Evolutionary conservation across 306 rosid genomes (phyloP), one percentile per base, ranked within the genome.

Genomic region (Acacia melanoxylon): DNA sequence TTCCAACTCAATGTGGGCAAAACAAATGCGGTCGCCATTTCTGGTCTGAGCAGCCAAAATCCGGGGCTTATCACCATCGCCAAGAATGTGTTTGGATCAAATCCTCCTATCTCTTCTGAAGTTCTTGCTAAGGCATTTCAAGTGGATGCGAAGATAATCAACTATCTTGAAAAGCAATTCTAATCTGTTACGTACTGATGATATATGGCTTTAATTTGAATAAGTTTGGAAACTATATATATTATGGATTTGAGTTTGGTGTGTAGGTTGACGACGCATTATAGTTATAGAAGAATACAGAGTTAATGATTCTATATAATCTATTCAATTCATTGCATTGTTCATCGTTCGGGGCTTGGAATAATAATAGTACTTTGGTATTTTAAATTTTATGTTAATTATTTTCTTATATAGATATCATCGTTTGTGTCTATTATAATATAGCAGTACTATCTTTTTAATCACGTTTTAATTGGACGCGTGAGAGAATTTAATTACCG

Each of bases 91-190:
- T 88, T 88, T 5, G 88, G 83, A 2, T 77, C 91, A 7, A 44
- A 77, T 24, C 91, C 88, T 19, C 46, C 49, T 8, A 88, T 88
- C 1, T 68, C 80, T 44, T 10, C 68, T 0, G 68, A 85, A 13
- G 73, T 83, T 27, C 84, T 83, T 1, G 33, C 87, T 10, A 83
- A 78, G 72, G 85, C 88, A 10, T 88, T 83, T 56, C 86, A 76
- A 27, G 81, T 85, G 7, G 85, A 82, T 25, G 77, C 67, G 8
- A 85, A 51, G 0, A 5, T 73, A 12, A 69, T 85, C 0, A 31
- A 82, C 17, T 1, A 49, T 24, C 85, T 87, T 37, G 66, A 85
- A 27, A 84, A 80, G 35, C 86, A 75, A 10, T 84, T 84, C 37
- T 84, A 63, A 74, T 17, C 10, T 0, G 2, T 59, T 10, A 59